These are phyloP conservation scores for Claviceps fusiformis DNA, from an alignment of 2,329 filamentous ascomycete genomes.

Conservation along the genomic window DNA sequence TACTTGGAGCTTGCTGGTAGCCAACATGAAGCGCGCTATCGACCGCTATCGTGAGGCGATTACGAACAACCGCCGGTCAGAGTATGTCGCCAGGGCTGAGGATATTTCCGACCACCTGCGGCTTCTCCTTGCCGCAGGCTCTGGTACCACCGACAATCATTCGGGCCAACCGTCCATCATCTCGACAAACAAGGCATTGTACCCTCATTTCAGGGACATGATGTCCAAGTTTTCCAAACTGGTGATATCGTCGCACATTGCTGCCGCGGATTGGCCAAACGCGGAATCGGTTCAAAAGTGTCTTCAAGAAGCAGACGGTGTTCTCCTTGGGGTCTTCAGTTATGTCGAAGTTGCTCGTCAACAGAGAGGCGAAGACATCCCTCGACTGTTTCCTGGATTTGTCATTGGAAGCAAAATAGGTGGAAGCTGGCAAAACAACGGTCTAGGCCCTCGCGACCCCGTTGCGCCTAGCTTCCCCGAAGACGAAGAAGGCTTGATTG, in stretches of 20 bases:
- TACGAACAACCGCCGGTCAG: slow-evolving; percentile 64
- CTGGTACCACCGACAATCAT: slow-evolving; percentile 95
- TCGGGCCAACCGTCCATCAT: slow-evolving; percentile 99
- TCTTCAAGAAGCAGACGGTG: slow-evolving; percentile 91
- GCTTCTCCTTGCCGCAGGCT: slow-evolving; percentile 85
- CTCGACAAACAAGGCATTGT: slow-evolving; percentile 90
- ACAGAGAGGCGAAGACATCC: slow-evolving; percentile 85
- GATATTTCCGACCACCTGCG: slow-evolving; percentile 95
- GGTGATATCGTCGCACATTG: slow-evolving; percentile 94
- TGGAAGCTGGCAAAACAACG: slow-evolving; percentile 76
- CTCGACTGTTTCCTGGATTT: slow-evolving; percentile 85
- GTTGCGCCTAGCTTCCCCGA: slow-evolving; percentile 76
- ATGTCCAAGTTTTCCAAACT: slow-evolving; percentile 99
- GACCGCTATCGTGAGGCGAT: slow-evolving; percentile 88
- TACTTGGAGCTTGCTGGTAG: slow-evolving; percentile 79
- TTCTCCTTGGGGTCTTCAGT: slow-evolving; percentile 83
- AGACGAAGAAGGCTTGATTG: slow-evolving; percentile 57
- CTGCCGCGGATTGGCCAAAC: slow-evolving; percentile 88
- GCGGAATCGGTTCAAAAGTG: slow-evolving; percentile 92
- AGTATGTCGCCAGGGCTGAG: slow-evolving; percentile 90
- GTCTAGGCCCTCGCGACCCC: slow-evolving; percentile 50
- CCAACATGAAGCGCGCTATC: slow-evolving; percentile 85
- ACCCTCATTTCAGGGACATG: slow-evolving; percentile 96
- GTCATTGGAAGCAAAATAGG: slow-evolving; percentile 72
- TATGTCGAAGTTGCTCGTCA: slow-evolving; percentile 93